Evolutionary conservation across 108 stramenopile genomes (phyloP), one percentile per base, ranked within the genome.

Genomic region (Skeletonema costatum): DNA sequence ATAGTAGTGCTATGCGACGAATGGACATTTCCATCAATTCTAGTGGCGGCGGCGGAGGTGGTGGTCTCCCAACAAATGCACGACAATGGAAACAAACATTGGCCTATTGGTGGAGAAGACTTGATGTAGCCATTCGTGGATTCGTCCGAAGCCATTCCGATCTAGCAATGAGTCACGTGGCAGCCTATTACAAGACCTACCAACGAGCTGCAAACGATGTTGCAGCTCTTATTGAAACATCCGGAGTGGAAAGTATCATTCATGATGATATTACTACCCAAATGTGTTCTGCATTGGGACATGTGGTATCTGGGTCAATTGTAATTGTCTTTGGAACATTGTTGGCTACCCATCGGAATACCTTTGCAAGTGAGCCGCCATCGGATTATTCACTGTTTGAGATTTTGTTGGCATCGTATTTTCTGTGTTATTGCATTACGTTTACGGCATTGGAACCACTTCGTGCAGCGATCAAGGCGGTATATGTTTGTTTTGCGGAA

Each of bases 361-460:
- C 81, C 70, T 60, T 74, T 42, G 48, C 61, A 56, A 53, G 67
- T 44, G 38, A 68, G 58, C 74, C 80, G 0, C 61, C 80, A 0
- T 21, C 74, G 19, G 91, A 92, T 78, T 59, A 67, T 32, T 77
- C 85, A 29, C 70, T 94, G 5, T 74, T 87, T 12, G 68, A 89
- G 66, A 83, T 88, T 46, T 84, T 93, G 88, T 31, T 96, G n/a
- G 35, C 92, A 60, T 68, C 89, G 12, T 92, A 89, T 64, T 73
- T 91, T 56, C 65, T 93, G 48, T 87, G 86, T 71, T 93, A 96
- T 74, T 90, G 89, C 2, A 60, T 96, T 62, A 73, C 93, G 1
- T 91, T 92, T 56, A 96, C 94, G 2, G 91, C 90, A 29, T 82
- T 96, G 90, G 94, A 96, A 76, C 94, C 94, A 5, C 72, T 96